Base-by-base conservation (phyloP, 75 land plant genomes). In the Pinus albicaulis region DNA sequence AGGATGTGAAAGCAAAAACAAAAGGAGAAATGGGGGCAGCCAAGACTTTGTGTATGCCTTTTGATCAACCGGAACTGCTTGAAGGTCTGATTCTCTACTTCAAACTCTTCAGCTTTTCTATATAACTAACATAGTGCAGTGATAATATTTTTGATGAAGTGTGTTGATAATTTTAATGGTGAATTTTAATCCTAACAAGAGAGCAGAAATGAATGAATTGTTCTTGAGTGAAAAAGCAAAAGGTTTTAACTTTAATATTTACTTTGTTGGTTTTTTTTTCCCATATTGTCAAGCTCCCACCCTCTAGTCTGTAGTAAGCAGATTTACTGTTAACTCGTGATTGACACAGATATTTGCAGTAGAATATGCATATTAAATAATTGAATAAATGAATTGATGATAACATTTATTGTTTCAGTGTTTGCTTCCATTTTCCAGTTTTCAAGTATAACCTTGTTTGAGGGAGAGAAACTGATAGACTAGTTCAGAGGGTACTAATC, bases 11-110 rank as follows among this genome's bases (percentile, higher is more conserved):
- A 81, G 82, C 86, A n/a, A 79, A 91, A 11, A 98, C 99, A 4
- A 98, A 95, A 80, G 96, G 98, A 71, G 99, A 98, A 62, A 81
- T 78, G 76, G 99, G 99, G 59, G 99, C 99, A 74, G 98, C 95
- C 6, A 98, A 98, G 82, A 81, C 92, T 8, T 86, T 98, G n/a
- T 98, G 99, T 76, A 82, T 97, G 74, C 99, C 99, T 72, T 92
- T 92, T 63, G 95, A 94, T 26, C 99, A 96, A 90, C 93, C 89
- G 1, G 90, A 87, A 28, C 86, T 94, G 53, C 87, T 91, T 63
- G 98, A 96, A 92, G 99, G 99, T 96, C 80, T 55, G 17, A 38
- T 24, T 56, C 23, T 44, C 16, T 16, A 17, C 3, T 69, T 10
- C 36, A 36, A 23, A 59, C 79, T 31, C 7, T 20, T 64, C 14